Conservation (phyloP, 257 asterid species). For the Nicotiana tabacum region DNA sequence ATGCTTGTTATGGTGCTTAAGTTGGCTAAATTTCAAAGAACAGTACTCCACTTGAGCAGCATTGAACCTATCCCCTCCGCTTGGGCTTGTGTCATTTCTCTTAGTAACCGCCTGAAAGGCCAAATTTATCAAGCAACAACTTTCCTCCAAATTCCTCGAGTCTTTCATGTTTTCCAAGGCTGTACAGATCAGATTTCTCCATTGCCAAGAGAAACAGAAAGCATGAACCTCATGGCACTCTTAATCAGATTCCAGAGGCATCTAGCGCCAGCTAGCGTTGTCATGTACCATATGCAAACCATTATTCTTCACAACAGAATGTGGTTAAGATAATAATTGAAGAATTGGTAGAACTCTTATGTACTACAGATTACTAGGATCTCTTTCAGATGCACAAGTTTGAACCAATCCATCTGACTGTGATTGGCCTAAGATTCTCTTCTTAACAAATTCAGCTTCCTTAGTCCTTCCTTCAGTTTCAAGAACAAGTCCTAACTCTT, state of each 20-base stretch:
- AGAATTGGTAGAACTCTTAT: not conserved
- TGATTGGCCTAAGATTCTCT: slow-evolving; percentile 38
- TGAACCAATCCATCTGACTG: slow-evolving; percentile 7
- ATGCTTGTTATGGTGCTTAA: too few species aligned
- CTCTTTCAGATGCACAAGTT: not conserved
- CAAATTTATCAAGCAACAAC: not conserved
- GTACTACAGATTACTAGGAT: not conserved
- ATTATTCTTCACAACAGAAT: not conserved
- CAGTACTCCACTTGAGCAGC: not conserved
- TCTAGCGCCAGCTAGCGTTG: not conserved
- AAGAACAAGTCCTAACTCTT: slow-evolving; percentile 44
- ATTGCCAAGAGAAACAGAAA: not conserved
- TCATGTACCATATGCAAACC: not conserved
- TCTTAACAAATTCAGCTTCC: slow-evolving; percentile 73
- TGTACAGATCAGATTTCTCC: not conserved
- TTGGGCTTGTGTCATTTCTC: not conserved
- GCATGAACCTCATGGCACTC: not conserved
- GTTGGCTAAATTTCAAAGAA: too few species aligned
- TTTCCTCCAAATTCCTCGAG: not conserved
- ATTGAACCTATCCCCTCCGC: not conserved
- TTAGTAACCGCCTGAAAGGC: not conserved
- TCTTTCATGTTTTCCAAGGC: not conserved
- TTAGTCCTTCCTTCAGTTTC: slow-evolving; percentile 53
- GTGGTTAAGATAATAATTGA: not conserved
- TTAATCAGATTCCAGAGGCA: not conserved